Base-by-base conservation (phyloP, 1,139 yeast species). In the Magnusiomyces suaveolens region DNA sequence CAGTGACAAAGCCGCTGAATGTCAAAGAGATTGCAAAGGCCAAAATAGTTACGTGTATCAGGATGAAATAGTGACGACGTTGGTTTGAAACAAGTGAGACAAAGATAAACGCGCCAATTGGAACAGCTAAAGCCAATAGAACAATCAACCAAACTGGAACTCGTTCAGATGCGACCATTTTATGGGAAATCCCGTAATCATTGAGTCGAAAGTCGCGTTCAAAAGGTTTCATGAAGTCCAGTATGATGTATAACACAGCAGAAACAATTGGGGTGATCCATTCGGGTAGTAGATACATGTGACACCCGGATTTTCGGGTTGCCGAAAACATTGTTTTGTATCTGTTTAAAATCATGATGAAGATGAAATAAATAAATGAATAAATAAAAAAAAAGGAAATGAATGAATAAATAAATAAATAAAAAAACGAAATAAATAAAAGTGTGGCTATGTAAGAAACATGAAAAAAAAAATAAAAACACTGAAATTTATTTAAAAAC, bases 101-200 rank as follows among this genome's bases (percentile, higher is more conserved):
- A 21, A 63, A 54, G 21, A 62, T 52, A 18, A 72, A 68, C 25
- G 64, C 61, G 14, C 64, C 26, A 14, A 63, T 54, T 6, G 74
- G 74, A 3, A 66, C 59, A 26, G 62, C 60, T 24, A 67, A 59
- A 20, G 70, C 69, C 48, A 62, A 64, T 48, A 64, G 56, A 2
- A 48, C 36, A 36, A 67, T 65, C 56, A 58, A 65, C 67, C 54
- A 66, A 54, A 59, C 65, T 10, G 74, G 68, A 12, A 82, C 83
- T 6, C 80, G 70, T 62, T 81, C 84, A 23, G 65, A 64, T 44
- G 69, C 71, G 1, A 81, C 76, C 60, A 72, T 75, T 1, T 85
- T 84, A 65, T 79, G 82, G 57, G 76, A 76, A 48, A 82, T 76
- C 21, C 65, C 48, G 32, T 24, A 59, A 52, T 69, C 72, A 51